Percentiles rank a stretch among this genome's conserved stretches.
Conservation (phyloP, 1,284 basidiomycete species). For the Cutaneotrichosporon daszewskae region DNA sequence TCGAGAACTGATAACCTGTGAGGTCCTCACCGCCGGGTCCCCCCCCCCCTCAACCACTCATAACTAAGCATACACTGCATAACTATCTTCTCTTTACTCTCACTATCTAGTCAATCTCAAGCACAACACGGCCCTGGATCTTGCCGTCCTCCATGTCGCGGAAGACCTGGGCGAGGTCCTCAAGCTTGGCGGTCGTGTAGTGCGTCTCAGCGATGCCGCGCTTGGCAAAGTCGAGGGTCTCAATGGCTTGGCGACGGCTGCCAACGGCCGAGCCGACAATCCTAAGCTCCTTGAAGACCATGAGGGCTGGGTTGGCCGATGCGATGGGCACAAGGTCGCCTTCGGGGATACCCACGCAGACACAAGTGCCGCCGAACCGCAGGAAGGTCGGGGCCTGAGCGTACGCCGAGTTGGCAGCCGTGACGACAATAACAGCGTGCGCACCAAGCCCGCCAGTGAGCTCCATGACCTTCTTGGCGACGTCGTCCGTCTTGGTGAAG, state of each 20-base stretch:
- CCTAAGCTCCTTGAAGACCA: slow-evolving; percentile 13
- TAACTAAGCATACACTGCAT: no score
- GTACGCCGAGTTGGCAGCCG: slow-evolving; percentile 55
- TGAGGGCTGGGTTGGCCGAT: background rate
- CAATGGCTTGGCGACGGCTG: slow-evolving; percentile 9
- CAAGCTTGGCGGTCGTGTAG: slow-evolving; percentile 11
- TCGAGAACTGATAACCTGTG: no score
- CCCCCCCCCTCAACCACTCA: no score
- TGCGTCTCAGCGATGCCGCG: slow-evolving; percentile 9
- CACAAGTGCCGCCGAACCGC: slow-evolving; percentile 58
- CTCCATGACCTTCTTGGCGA: slow-evolving; percentile 4
- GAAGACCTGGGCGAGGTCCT: slow-evolving; percentile 11
- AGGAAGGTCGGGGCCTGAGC: slow-evolving; percentile 65
- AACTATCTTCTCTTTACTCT: no score
- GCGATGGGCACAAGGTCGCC: slow-evolving; percentile 14
- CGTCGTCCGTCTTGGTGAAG: slow-evolving; percentile 54
- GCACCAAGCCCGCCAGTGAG: slow-evolving; percentile 61
- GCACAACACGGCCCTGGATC: slow-evolving; percentile 13
- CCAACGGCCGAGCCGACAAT: slow-evolving; percentile 11
- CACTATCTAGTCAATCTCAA: slow-evolving; percentile 8
- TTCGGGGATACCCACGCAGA: slow-evolving; percentile 67
- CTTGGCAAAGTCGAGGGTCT: slow-evolving; percentile 15
- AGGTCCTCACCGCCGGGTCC: no score
- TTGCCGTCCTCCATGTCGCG: slow-evolving; percentile 14
- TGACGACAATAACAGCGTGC: slow-evolving; percentile 65